Conservation (phyloP, 1,139 yeast genomes). For the Blastobotrys niveus region DNA sequence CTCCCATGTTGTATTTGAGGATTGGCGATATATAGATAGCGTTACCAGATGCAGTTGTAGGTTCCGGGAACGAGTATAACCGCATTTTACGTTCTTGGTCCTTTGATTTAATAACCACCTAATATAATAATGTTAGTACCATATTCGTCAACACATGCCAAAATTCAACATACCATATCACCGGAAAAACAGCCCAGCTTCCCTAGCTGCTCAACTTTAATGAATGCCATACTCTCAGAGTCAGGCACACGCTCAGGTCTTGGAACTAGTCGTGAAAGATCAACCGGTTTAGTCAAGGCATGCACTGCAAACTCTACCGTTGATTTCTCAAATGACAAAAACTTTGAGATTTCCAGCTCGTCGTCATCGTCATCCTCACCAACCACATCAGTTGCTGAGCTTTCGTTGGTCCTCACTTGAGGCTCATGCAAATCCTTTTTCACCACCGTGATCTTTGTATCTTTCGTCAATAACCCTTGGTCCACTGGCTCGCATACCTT, state of each 20-base stretch:
- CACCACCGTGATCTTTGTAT: conserved; percentile 53
- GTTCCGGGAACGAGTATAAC: conserved; percentile 59
- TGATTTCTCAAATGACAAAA: conserved; percentile 21
- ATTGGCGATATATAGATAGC: conserved; percentile 59
- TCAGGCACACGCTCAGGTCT: conserved; percentile 34
- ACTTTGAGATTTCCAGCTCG: conserved; percentile 29
- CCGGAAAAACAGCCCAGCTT: conserved; percentile 63
- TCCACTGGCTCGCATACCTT: conserved; percentile 65
- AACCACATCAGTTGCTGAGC: conserved; percentile 4
- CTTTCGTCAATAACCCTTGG: conserved; percentile 50
- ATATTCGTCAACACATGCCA: too few species aligned
- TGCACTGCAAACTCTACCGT: conserved; percentile 20
- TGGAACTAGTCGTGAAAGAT: conserved; percentile 26
- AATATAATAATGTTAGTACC: too few species aligned
- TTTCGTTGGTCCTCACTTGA: not conserved
- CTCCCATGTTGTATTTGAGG: conserved; percentile 47
- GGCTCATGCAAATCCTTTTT: conserved; percentile 23
- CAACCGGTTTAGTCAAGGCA: conserved; percentile 24
- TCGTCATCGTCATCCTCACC: conserved; percentile 18
- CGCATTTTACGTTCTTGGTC: conserved; percentile 38
- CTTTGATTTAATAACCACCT: conserved; percentile 15
- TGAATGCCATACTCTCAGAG: conserved; percentile 47
- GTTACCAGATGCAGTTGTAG: conserved; percentile 43
- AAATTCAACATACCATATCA: too few species aligned
- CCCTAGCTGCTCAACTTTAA: conserved; percentile 49